Conservation (phyloP, 805 yeast genomes). For the Starmerella gropengiesseri region DNA sequence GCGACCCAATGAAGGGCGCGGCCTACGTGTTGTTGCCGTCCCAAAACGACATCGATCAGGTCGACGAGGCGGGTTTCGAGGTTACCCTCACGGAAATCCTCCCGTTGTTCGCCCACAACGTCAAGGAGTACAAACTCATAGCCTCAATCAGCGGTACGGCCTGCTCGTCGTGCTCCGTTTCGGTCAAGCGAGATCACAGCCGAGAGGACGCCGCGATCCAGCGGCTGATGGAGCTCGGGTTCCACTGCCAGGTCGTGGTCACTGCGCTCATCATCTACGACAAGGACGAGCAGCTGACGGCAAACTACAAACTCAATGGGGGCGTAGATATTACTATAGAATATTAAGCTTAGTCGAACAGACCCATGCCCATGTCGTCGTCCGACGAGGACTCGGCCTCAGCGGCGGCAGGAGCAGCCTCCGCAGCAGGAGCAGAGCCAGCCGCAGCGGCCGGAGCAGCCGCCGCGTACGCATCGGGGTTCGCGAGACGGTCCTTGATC, state of each 20-base stretch:
- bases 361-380: slow-evolving; percentile 66
- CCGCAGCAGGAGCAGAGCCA: slow-evolving; percentile 46
- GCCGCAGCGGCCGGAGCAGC: slow-evolving; percentile 97
- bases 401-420: slow-evolving; percentile 60
- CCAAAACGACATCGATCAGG: too few relatives aligned
- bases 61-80: too few relatives aligned
- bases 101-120: too few relatives aligned
- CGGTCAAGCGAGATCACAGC: slow-evolving; percentile 50
- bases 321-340: too few relatives aligned
- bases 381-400: slow-evolving; percentile 60
- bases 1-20: too few relatives aligned
- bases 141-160: too few relatives aligned
- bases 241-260: slow-evolving; percentile 73
- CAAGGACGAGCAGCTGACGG: slow-evolving; percentile 92
- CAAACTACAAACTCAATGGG: slow-evolving; percentile 67
- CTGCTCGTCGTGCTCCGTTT: too few relatives aligned
- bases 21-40: too few relatives aligned
- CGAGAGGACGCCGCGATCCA: slow-evolving; percentile 84
- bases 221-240: slow-evolving; percentile 85
- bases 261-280: slow-evolving; percentile 97
- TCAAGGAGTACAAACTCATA: background rate
- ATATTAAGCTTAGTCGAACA: slow-evolving; percentile 75
- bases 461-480: slow-evolving; percentile 99
- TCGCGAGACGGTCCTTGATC: slow-evolving; percentile 97
- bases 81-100: too few relatives aligned